Base-by-base conservation (phyloP, 129 eudicot genomes). In the Arctium minus region DNA sequence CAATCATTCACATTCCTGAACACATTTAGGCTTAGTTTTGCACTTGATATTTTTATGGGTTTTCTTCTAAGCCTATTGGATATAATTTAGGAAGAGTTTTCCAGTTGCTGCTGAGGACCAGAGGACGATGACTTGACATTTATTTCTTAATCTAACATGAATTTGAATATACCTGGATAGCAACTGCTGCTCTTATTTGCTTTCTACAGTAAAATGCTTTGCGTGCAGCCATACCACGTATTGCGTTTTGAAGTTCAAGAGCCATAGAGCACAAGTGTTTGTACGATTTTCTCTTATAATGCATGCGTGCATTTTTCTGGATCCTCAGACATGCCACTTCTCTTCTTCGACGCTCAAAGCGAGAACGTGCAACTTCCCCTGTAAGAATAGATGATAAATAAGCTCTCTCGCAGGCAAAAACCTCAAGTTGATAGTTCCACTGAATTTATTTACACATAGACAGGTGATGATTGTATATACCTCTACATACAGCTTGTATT, bases 181-280 rank as follows among this genome's bases (percentile, higher is more conserved):
- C 2, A 74, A 81, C 85, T 31, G 97, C 97, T 31, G 97, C 97
- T 56, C 76, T 84, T 75, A 78, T 87, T 88, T 77, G 72, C 88
- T 73, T 89, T 76, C 81, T 84, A 35, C 70, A 77, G 32, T 80
- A 67, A 77, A 90, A 89, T 65, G 86, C 84, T 67, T 15, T 71
- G 39, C 93, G 90, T 85, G 96, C 96, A 89, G 93, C 89, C 96
- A 89, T 87, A 5, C 92, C 97, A 36, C 97, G 89, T 79, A 92
- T 81, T 77, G 93, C 94, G 3, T 88, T 73, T 85, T 92, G 94
- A 75, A 94, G 73, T n/a, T n/a, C 10, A 87, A 88, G 10, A 73
- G 92, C 93, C 17, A 97, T 87, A 44, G 81, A 80, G 79, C 72
- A 56, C 80, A 91, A 39, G 17, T 17, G 29, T 82, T 5, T 64